phyloP scores from a whole-genome alignment of 352 stramenopile genomes.

The Elongisporangium senticosum region DNA sequence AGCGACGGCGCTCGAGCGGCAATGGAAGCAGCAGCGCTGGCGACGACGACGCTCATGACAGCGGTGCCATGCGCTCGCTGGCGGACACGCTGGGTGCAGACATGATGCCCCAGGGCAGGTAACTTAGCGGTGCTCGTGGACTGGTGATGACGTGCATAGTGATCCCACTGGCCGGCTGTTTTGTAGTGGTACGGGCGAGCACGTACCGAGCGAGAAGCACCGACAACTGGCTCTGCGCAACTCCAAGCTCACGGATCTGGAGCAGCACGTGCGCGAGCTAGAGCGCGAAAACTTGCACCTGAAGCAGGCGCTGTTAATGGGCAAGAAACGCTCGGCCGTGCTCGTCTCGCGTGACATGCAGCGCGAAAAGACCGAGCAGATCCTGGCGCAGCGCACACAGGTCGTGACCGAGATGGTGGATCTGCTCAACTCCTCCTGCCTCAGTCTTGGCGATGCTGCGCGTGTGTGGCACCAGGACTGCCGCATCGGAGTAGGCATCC shows the following conservation, averaged over 20 bases:
- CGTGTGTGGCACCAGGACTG: constrained; percentile 76
- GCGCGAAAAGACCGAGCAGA: constrained; percentile 37
- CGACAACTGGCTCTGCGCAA: constrained; percentile 21
- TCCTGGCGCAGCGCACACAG: constrained; percentile 62
- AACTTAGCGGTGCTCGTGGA: neutral
- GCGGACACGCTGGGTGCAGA: neutral
- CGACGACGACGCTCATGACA: constrained; percentile 4
- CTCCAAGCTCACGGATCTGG: constrained; percentile 70
- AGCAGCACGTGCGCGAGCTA: constrained; percentile 57
- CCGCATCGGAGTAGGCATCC: constrained; percentile 64
- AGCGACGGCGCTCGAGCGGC: neutral
- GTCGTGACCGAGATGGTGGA: constrained; percentile 81
- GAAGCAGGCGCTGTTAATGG: constrained; percentile 68
- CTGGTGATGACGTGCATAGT: neutral
- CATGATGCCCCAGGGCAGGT: neutral
- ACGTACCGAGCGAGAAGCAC: neutral
- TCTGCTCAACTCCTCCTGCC: constrained; percentile 58
- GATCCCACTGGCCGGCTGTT: neutral
- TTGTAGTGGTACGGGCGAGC: neutral
- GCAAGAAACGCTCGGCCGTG: constrained; percentile 46
- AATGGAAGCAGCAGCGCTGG: neutral
- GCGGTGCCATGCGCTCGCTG: neutral
- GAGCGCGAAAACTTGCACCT: constrained; percentile 75
- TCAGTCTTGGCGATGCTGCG: constrained; percentile 60
- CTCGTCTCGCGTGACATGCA: constrained; percentile 23